A percentile compares a stretch with the other conserved stretches of the same genome.
Evolutionary conservation across 352 stramenopile genomes (phyloP).

Genomic region (Pythium biforme): DNA sequence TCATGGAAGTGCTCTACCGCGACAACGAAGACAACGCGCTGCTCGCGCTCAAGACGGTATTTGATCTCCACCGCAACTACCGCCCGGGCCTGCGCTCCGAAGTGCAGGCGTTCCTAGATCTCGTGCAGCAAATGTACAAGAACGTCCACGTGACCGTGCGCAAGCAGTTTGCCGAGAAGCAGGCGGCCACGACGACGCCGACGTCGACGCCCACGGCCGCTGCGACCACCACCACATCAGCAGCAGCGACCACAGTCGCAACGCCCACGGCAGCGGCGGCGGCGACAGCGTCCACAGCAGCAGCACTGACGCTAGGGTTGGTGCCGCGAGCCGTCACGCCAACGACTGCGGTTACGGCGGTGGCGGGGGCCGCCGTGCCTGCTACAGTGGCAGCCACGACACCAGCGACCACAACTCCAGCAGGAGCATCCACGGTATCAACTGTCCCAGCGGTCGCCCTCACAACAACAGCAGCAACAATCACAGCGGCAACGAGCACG

Average conservation of each 20-base stretch:
- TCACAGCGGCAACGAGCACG: slow-evolving; percentile 2
- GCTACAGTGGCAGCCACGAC: slow-evolving; percentile 18
- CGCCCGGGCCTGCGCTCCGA: slow-evolving; percentile 86
- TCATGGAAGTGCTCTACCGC: slow-evolving; percentile 92
- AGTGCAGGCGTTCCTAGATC: slow-evolving; percentile 87
- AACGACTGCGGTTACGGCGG: slow-evolving; percentile 14
- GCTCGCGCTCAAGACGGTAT: slow-evolving; percentile 94
- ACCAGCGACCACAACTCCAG: slow-evolving; percentile 3
- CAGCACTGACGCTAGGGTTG: background rate
- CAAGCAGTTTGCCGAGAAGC: slow-evolving; percentile 71
- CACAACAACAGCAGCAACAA: background rate
- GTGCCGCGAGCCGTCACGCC: background rate
- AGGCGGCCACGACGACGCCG: slow-evolving; percentile 20
- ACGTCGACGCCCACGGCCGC: slow-evolving; percentile 10
- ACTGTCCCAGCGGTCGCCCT: background rate
- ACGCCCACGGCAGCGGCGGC: background rate
- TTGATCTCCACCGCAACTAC: slow-evolving; percentile 97
- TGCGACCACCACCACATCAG: background rate
- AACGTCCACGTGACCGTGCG: slow-evolving; percentile 80
- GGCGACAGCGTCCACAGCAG: slow-evolving; percentile 1
- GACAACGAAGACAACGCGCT: slow-evolving; percentile 98
- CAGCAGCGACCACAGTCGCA: background rate
- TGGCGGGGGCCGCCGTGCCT: background rate
- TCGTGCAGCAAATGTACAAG: slow-evolving; percentile 91
- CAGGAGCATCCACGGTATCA: background rate